Percentiles rank a stretch among this genome's conserved stretches.
phyloP scores from a whole-genome alignment of 1,284 basidiomycete genomes.

The Cryptococcus sp. region DNA sequence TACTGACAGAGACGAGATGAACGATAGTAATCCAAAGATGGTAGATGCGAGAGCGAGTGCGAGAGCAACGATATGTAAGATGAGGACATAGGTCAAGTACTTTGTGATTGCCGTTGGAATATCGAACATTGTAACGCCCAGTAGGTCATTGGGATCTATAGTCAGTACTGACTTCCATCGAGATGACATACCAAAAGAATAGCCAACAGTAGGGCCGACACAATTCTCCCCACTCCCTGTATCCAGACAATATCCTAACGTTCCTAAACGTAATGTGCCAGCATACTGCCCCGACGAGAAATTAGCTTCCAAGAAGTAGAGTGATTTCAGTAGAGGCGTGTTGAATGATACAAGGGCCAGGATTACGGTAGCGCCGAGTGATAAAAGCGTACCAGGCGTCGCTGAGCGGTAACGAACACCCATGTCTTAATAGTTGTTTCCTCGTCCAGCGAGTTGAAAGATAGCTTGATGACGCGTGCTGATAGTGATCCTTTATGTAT shows the following conservation, averaged over 20 bases:
- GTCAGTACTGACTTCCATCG: not conserved
- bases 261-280: slow-evolving; percentile 72
- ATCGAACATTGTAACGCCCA: slow-evolving; percentile 61
- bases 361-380: slow-evolving; percentile 65
- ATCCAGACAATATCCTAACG: slow-evolving; percentile 73
- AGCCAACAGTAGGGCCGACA: slow-evolving; percentile 71
- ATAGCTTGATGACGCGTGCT: not conserved
- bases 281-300: slow-evolving; percentile 53
- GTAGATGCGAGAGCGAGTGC: slow-evolving; percentile 64
- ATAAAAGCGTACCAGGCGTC: slow-evolving; percentile 77
- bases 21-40: slow-evolving; percentile 73
- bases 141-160: slow-evolving; percentile 66
- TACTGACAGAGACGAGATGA: slow-evolving; percentile 78
- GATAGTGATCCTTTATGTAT: not conserved
- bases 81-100: slow-evolving; percentile 83
- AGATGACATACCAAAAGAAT: slow-evolving; percentile 62
- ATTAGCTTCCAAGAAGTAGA: slow-evolving; percentile 76
- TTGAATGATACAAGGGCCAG: slow-evolving; percentile 80
- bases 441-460: not conserved
- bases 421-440: slow-evolving; percentile 28
- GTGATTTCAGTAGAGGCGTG: slow-evolving; percentile 74
- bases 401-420: slow-evolving; percentile 67
- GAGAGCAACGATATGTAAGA: slow-evolving; percentile 81
- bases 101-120: slow-evolving; percentile 67
- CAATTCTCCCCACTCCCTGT: slow-evolving; percentile 55